Evolutionary conservation across 192 early-diverging fungal species (phyloP), one percentile per base, ranked within the genome.

Genomic region (Jimgerdemannia lactiflua): DNA sequence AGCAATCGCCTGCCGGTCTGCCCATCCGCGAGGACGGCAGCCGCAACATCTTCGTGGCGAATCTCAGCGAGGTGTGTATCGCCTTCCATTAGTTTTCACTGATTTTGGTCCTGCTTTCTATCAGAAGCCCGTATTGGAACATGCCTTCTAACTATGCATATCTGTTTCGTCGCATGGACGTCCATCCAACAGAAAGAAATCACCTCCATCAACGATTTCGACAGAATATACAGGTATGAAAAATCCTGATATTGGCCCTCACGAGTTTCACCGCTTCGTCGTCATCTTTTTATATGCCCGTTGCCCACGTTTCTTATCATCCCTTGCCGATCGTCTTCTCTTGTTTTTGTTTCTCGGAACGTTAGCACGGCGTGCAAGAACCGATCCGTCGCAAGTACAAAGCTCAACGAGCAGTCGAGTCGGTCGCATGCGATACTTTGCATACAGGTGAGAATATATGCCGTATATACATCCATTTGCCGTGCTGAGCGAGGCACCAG

Each of bases 371-470:
- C 88, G 8, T 84, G 85, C 71, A 83, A 89, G 9, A 86, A 89
- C 72, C 75, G 91, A 67, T 83, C 87, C 4, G 90, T 87, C 3
- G 91, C 87, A 40, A 87, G 82, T 65, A 92, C 91, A 9, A 91
- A 89, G 72, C 78, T 92, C 40, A 92, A 92, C 80, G 74, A 84
- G 65, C 83, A 82, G 11, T 89, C 88, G 44, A 90, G 88, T 4
- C 79, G 91, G 69, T 91, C 90, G 39, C 91, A 92, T 67, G 86
- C 89, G 0, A 86, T 92, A 4, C 67, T 91, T n/a, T 87, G 84
- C 0, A 79, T 92, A 3, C 81, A 83, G 17, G 85, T 89, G 7
- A 72, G 80, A n/a, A 59, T 42, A n/a, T 59, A 6, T 14, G 49
- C 14, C 49, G 49, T 10, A 14, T 2, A 29, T 29, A 29, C 29